Percentiles rank a stretch among this genome's conserved stretches.
These are phyloP conservation scores for Hypocrella siamensis DNA, from an alignment of 2,329 filamentous ascomycete species.

Conservation along the genomic window DNA sequence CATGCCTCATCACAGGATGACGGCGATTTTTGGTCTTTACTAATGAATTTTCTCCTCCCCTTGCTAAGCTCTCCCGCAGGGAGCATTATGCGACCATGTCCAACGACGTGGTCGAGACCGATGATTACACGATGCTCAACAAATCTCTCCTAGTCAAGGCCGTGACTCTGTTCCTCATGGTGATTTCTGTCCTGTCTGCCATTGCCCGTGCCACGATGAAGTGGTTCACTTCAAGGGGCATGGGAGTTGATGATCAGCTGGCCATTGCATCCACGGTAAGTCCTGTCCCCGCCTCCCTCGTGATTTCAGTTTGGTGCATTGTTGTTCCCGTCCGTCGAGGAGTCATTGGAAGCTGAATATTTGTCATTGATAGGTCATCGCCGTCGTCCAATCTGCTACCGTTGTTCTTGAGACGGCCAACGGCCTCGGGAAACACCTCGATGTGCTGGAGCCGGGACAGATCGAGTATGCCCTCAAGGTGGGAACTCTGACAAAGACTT, in stretches of 20 bases:
- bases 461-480: slow-evolving; percentile 6
- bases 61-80: too few relatives aligned
- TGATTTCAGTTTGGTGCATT: too few relatives aligned
- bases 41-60: too few relatives aligned
- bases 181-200: slow-evolving; percentile 8
- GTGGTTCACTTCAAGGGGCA: slow-evolving; percentile 4
- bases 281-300: neutral
- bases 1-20: too few relatives aligned
- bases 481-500: neutral
- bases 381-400: slow-evolving; percentile 7
- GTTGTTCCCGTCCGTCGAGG: neutral
- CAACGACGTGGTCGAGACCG: too few relatives aligned
- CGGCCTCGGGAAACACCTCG: slow-evolving; percentile 7
- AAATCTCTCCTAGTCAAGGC: slow-evolving; percentile 10
- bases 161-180: slow-evolving; percentile 9
- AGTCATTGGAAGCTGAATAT: neutral
- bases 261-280: slow-evolving; percentile 7
- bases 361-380: slow-evolving; percentile 4
- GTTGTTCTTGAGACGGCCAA: slow-evolving; percentile 7
- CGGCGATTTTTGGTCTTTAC: too few relatives aligned
- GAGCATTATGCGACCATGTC: too few relatives aligned
- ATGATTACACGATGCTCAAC: too few relatives aligned
- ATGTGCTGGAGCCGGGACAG: slow-evolving; percentile 2
- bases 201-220: slow-evolving; percentile 7
- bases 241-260: slow-evolving; percentile 7